Base-by-base conservation (phyloP, 192 early-diverging fungal species). In the Coemansia brasiliensis region DNA sequence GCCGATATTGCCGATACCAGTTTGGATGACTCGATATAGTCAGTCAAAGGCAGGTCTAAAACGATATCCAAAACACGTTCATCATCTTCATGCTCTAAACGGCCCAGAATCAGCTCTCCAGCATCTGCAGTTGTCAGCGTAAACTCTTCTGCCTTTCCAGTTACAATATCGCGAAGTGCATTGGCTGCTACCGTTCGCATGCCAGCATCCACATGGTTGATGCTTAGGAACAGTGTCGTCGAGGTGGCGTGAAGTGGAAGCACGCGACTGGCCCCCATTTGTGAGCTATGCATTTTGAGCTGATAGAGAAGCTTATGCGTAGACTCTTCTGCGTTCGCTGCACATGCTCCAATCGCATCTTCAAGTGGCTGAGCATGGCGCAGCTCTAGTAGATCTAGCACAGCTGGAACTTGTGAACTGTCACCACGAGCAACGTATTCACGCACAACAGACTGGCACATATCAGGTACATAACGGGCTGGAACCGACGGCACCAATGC, bases 171-270 rank as follows among this genome's bases (percentile, higher is more conserved):
- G 17, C 62, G 60, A 32, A 94, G 62, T 49, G 85, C 87, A 55
- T 86, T 83, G 15, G 91, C 64, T 13, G 87, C 92, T 5, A 89
- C 55, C 22, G 90, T 67, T 8, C 94, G 84, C 18, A 92, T 83
- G 11, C 83, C 78, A 0, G 83, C 52, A 16, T 94, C 85, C 1
- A 83, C 76, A 52, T 92, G 88, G 51, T 89, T 84, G 45, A 96
- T 74, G 77, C 88, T 87, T 48, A 94, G 82, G 57, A 83, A 94
- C 18, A 96, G 68, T 3, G 91, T 93, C 1, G 92, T 93, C 44
- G 85, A 84, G 4, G 84, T 81, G 39, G 87, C 86, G 53, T 83
- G 75, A 11, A 94, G 64, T 2, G 87, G 65, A 55, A 79, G 20
- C 20, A 55, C 61, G 22, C 53, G 38, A 59, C 76, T 71, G 21